Conservation (phyloP, 768 basidiomycete genomes). For the Psilocybe tampanensis region DNA sequence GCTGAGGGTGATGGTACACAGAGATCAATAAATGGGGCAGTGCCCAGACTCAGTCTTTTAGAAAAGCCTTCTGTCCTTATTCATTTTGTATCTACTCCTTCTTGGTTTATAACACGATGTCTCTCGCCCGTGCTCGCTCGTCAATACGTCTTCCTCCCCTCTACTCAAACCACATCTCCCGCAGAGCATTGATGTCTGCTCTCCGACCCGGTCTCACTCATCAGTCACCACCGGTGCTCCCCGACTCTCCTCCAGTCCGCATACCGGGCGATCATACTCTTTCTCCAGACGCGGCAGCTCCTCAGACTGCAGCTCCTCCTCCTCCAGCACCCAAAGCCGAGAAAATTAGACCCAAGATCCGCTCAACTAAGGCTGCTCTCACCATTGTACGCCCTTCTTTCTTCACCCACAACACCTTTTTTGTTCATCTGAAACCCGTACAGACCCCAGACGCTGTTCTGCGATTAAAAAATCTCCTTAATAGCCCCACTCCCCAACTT, state of each 20-base stretch:
- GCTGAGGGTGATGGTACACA: conserved; percentile 22
- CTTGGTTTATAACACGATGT: conserved; percentile 23
- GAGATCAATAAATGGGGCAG: conserved; percentile 24
- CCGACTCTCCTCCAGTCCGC: conserved; percentile 55
- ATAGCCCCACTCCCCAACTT: conserved; percentile 86
- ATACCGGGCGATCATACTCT: conserved; percentile 46
- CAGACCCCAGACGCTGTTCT: conserved; percentile 82
- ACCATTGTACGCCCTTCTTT: conserved; percentile 56
- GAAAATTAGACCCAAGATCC: conserved; percentile 64
- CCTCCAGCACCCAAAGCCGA: conserved; percentile 68
- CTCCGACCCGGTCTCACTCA: conserved; percentile 40
- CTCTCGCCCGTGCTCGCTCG: conserved; percentile 31
- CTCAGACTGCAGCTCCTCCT: conserved; percentile 72
- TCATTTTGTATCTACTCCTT: conserved; percentile 4
- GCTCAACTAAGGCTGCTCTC: conserved; percentile 77
- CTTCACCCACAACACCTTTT: conserved; percentile 6
- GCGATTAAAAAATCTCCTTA: conserved; percentile 71
- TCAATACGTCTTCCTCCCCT: conserved; percentile 33
- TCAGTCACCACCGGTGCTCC: conserved; percentile 28
- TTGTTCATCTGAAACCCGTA: conserved; percentile 1
- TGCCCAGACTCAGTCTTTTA: not conserved
- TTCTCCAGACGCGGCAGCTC: conserved; percentile 63
- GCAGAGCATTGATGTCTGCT: conserved; percentile 72
- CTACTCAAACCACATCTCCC: conserved; percentile 36
- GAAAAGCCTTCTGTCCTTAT: not conserved